A percentile compares a stretch with the other conserved stretches of the same genome.
Evolutionary conservation across 2,329 filamentous ascomycete genomes (phyloP).

Genomic region (Lasiodiplodia sp.): DNA sequence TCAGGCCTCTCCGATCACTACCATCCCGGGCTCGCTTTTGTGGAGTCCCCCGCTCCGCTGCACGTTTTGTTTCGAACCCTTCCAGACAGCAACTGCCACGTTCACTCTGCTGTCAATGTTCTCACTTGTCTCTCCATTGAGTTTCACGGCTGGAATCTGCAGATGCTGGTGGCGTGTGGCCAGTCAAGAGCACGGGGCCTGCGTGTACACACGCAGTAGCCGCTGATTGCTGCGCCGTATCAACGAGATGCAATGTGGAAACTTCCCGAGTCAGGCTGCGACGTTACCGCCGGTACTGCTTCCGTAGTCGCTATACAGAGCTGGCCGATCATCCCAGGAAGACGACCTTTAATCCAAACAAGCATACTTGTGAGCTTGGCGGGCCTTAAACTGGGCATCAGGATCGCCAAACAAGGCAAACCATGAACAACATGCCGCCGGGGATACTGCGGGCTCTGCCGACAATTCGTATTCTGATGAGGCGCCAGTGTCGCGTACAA

Average conservation of each 20-base stretch:
- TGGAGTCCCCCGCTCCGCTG: background rate
- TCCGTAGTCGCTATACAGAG: background rate
- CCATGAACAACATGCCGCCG: background rate
- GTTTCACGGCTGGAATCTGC: background rate
- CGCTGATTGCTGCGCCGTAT: background rate
- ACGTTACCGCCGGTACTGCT: background rate
- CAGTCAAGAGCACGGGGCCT: background rate
- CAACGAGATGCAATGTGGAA: background rate
- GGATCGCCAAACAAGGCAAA: background rate
- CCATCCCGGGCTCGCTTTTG: background rate
- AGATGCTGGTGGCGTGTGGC: no score
- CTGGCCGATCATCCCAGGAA: background rate
- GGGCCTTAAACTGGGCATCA: background rate
- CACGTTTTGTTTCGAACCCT: constrained; percentile 11
- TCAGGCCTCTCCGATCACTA: background rate
- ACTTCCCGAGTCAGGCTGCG: constrained; percentile 9
- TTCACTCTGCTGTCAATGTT: background rate
- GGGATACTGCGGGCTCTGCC: background rate
- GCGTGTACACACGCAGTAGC: background rate
- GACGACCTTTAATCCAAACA: background rate
- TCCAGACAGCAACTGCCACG: background rate
- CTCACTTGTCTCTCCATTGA: background rate
- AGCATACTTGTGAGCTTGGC: constrained; percentile 5
- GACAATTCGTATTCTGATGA: constrained; percentile 7
- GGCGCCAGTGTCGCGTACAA: constrained; percentile 6